Percentiles rank a stretch among this genome's conserved stretches.
phyloP scores from a whole-genome alignment of 768 basidiomycete genomes.

The Russula sp. region DNA sequence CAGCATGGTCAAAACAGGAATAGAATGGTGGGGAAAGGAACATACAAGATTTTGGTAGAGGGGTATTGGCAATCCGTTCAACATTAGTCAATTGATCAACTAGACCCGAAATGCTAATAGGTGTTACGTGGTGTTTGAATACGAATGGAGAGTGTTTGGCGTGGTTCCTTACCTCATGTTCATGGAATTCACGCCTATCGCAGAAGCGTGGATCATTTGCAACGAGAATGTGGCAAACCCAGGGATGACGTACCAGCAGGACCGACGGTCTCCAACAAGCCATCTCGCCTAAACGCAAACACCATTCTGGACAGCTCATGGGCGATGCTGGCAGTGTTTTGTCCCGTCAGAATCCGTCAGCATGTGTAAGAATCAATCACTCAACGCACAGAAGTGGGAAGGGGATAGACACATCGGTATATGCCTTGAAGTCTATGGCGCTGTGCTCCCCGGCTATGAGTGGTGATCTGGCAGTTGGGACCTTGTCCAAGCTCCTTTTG shows the following conservation, averaged over 20 bases:
- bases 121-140: neutral
- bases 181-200: slow-evolving; percentile 68
- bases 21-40: slow-evolving; percentile 7
- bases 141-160: neutral
- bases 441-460: slow-evolving; percentile 50
- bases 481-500: slow-evolving; percentile 60
- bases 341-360: neutral
- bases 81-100: slow-evolving; percentile 79
- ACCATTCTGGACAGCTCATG: slow-evolving; percentile 68
- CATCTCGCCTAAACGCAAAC: slow-evolving; percentile 71
- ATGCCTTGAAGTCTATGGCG: slow-evolving; percentile 53
- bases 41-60: slow-evolving; percentile 70
- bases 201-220: slow-evolving; percentile 1
- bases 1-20: slow-evolving; percentile 3
- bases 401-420: slow-evolving; percentile 46
- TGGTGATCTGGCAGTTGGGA: slow-evolving; percentile 47
- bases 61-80: slow-evolving; percentile 89
- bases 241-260: slow-evolving; percentile 55
- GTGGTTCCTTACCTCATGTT: slow-evolving; percentile 45
- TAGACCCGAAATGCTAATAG: slow-evolving; percentile 62
- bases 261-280: slow-evolving; percentile 81
- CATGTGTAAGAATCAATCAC: slow-evolving; percentile 23
- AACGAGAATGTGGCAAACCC: neutral
- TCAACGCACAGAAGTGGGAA: slow-evolving; percentile 65
- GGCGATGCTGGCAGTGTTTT: slow-evolving; percentile 47